Base-by-base conservation (phyloP, 768 basidiomycete genomes). In the Tricholoma terreum region DNA sequence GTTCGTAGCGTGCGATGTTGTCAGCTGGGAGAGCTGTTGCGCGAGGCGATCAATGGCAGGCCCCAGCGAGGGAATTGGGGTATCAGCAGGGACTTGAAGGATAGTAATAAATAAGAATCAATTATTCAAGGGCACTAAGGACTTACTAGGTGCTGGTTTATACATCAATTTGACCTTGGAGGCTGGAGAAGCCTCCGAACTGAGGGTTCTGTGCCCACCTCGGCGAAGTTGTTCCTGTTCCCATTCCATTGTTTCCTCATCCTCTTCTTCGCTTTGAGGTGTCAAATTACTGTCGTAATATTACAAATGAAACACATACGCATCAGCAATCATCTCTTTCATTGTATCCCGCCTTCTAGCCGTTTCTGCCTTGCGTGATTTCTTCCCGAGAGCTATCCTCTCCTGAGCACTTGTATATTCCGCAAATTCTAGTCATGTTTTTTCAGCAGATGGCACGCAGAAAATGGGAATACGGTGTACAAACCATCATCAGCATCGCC, bases 361-460 rank as follows among this genome's bases (percentile, higher is more conserved):
- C 1, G 85, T 86, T 63, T 91, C 92, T 6, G 75, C 64, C 65
- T 91, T 93, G 49, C 83, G 78, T 0, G 86, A 86, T 65, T 91
- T 92, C 68, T 92, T 94, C 0, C 91, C 90, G 2, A 94, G 71
- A 0, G 92, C 89, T 52, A 94, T 90, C 33, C 92, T 79, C 61
- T 93, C 92, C 71, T 91, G 86, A 0, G 92, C 92, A 63, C 85
- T 90, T 1, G 92, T 94, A 63, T 86, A 94, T 66, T 93, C 91
- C 5, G 92, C 87, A 67, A 81, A 92, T 64, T 94, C 92, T 94
- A 56, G 6, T 14, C n/a, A 12, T 17, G 30, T 10, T 17, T 31
- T 49, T 54, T 38, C 10, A 61, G 43, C 38, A 11, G 14, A 42
- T 42, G 52, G 45, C 33, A 46, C 34, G 45, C 30, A 17, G 33